Percentiles rank a stretch among this genome's conserved stretches.
Conservation (phyloP, 208 protist species). For the Trypanosoma cruzi region DNA sequence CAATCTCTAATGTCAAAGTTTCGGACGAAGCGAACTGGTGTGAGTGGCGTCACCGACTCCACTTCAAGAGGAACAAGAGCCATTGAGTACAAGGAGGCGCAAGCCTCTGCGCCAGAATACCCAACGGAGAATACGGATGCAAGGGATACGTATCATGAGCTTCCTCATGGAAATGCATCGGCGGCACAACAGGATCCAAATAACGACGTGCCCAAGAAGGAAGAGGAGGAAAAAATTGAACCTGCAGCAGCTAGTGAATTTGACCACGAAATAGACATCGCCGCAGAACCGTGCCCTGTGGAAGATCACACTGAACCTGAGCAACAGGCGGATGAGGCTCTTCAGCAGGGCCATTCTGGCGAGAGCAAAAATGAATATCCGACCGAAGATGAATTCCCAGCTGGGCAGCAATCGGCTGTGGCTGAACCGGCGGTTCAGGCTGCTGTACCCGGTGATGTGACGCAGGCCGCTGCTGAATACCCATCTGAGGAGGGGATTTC, state of each 20-base stretch:
- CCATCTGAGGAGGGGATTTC: not conserved
- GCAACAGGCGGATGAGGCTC: not conserved
- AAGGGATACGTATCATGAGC: not conserved
- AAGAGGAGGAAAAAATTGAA: not conserved
- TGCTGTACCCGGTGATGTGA: not conserved
- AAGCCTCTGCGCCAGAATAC: not conserved
- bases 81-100: conserved; percentile 10
- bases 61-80: conserved; percentile 7
- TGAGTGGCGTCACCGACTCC: not conserved
- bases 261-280: not conserved
- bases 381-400: not conserved
- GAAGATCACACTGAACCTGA: no score
- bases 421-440: not conserved
- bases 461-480: not conserved
- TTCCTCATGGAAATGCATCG: not conserved
- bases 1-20: conserved; percentile 48
- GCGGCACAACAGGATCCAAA: not conserved
- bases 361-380: no score
- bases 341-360: no score
- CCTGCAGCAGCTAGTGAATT: not conserved
- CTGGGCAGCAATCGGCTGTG: not conserved
- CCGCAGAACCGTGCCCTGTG: not conserved
- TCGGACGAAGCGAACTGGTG: conserved; percentile 22
- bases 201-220: not conserved
- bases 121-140: not conserved